These are phyloP conservation scores for Elaeis oleifera DNA, from an alignment of 202 grass and related monocot genomes.

Conservation along the genomic window DNA sequence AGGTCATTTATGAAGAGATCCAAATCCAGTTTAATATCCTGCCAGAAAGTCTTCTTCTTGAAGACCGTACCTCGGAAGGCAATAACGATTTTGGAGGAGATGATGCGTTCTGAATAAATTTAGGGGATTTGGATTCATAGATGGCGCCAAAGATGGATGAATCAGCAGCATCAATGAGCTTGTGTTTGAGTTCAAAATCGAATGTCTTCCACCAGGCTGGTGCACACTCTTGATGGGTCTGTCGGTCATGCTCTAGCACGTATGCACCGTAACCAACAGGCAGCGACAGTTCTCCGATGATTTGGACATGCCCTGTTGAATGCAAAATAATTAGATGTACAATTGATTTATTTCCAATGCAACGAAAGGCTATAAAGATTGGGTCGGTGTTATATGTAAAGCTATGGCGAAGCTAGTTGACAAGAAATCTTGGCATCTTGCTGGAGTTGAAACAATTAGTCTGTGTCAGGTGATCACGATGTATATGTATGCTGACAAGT, in stretches of 20 bases:
- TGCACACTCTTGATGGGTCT: constrained; percentile 27
- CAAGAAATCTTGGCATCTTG: no score
- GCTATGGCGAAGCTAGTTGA: no score
- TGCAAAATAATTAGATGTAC: constrained; percentile 10
- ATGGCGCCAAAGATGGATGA: constrained; percentile 57
- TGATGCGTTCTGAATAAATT: not conserved
- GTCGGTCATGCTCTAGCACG: constrained; percentile 44
- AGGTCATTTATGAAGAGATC: constrained; percentile 43
- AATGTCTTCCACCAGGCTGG: constrained; percentile 53
- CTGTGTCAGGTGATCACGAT: no score
- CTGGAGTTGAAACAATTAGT: no score
- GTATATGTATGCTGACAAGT: no score
- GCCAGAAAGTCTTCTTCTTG: constrained; percentile 14
- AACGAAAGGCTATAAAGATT: not conserved
- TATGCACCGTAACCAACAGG: constrained; percentile 51
- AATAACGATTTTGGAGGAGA: constrained; percentile 44
- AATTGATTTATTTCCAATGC: constrained; percentile 8
- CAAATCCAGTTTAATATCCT: constrained; percentile 42
- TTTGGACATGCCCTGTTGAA: constrained; percentile 44
- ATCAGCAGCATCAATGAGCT: constrained; percentile 51
- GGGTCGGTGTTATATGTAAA: no score
- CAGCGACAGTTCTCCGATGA: constrained; percentile 46
- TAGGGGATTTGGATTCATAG: constrained; percentile 40
- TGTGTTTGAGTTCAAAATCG: constrained; percentile 36
- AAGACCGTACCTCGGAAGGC: constrained; percentile 58